Base-by-base conservation (phyloP, 139 green algal genomes). In the Gonium pectorale region DNA sequence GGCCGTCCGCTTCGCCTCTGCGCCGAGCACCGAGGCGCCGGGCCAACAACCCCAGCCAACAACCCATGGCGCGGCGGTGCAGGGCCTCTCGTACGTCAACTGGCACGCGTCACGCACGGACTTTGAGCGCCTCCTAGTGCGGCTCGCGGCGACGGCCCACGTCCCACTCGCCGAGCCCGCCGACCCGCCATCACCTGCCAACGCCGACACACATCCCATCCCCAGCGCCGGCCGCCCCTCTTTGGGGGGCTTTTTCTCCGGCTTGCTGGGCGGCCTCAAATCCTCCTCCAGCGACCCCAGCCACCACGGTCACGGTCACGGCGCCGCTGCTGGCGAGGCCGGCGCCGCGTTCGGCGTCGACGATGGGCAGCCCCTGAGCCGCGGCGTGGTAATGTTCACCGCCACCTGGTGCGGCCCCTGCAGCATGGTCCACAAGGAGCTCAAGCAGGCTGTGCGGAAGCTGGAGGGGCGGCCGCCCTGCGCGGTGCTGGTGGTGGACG, bases 401-500 rank as follows among this genome's bases (percentile, higher is more conserved):
- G 56, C 74, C 5, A 56, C 56, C 0, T 85, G 64, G 64, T 85
- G 64, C 44, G 78, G 46, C 17, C 60, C 60, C 9, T 73, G 78
- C 63, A 75, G 44, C 43, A 35, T 85, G 44, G 64, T 85, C 35
- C 68, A 85, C 64, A 43, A 43, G 7, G 62, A 85, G 66, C 35
- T 85, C 8, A 44, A 29, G 49, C 24, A 43, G 35, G 46, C 44
- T 2, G 66, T 31, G 7, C 35, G 35, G 19, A 15, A 33, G 79
- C 79, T 85, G 49, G 24, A 43, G 35, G 35, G 35, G 17, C 62
- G 44, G 2, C 44, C 37, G n/a, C 78, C 78, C 26, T 44, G 44
- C 13, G 63, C 78, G 31, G 56, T 84, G 15, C n/a, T 84, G 13
- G 78, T 84, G 7, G 11, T 84, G 13, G 78, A 84, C 44, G 78